Evolutionary conservation across 2,329 filamentous ascomycete genomes (phyloP).

Genomic region (Verticillium isaacii): DNA sequence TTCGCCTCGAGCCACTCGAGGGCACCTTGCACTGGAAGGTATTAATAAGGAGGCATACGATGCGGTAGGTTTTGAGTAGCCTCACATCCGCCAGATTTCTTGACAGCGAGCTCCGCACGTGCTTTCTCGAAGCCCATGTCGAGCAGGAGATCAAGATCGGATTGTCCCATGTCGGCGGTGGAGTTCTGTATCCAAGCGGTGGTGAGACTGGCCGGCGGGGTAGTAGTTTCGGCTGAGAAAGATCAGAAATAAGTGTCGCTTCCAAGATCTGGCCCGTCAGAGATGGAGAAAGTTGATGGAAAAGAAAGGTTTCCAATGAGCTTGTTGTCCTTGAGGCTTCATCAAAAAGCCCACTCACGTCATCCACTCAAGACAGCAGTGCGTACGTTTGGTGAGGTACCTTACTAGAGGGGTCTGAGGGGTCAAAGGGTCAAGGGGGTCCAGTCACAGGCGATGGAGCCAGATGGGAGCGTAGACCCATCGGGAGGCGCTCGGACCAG

Average conservation of each 20-base stretch:
- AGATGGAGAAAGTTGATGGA: background rate
- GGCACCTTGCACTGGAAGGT: conserved; percentile 70
- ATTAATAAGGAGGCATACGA: background rate
- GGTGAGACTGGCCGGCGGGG: background rate
- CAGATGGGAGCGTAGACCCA: background rate
- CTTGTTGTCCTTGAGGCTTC: background rate
- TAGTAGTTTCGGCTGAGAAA: background rate
- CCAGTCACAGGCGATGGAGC: background rate
- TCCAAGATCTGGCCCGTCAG: background rate
- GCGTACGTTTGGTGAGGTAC: background rate
- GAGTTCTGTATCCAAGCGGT: background rate
- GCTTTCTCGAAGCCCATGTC: conserved; percentile 81
- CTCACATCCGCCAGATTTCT: conserved; percentile 76
- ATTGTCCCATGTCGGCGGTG: conserved; percentile 44
- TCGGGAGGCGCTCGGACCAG: background rate
- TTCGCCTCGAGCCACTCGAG: conserved; percentile 94
- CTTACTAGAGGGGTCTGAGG: background rate
- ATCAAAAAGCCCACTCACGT: background rate
- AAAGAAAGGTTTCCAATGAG: background rate
- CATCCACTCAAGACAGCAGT: background rate
- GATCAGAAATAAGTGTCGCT: background rate
- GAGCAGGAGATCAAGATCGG: conserved; percentile 56
- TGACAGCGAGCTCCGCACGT: conserved; percentile 76
- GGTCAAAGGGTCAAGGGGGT: background rate
- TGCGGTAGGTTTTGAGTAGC: conserved; percentile 8